phyloP scores from a whole-genome alignment of 352 stramenopile species.

The Pythium rishiriense region DNA sequence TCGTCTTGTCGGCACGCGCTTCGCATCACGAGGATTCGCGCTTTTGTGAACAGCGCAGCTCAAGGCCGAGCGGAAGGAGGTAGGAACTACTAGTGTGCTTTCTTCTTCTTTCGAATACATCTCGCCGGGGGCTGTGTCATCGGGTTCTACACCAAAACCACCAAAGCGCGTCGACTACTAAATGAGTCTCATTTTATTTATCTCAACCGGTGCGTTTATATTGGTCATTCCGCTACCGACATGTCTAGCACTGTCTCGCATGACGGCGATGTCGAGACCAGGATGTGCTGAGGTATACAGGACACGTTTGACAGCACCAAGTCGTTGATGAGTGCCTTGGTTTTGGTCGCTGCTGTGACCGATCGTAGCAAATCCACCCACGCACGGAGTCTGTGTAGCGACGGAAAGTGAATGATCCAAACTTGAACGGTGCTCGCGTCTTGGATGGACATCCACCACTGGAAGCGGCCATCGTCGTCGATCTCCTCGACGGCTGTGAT shows the following conservation, averaged over 20 bases:
- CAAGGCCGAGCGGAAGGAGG: conserved; percentile 18
- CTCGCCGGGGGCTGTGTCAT: conserved; percentile 52
- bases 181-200: conserved; percentile 14
- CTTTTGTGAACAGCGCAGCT: conserved; percentile 26
- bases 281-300: background rate
- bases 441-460: conserved; percentile 74
- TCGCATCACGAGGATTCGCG: background rate
- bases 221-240: conserved; percentile 27
- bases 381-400: conserved; percentile 32
- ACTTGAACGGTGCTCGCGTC: conserved; percentile 53
- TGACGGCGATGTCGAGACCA: background rate
- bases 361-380: conserved; percentile 48
- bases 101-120: conserved; percentile 72
- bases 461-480: conserved; percentile 25
- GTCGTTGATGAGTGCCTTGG: conserved; percentile 41
- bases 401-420: conserved; percentile 66
- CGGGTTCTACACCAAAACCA: conserved; percentile 71
- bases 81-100: conserved; percentile 24
- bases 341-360: conserved; percentile 38
- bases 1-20: background rate
- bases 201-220: background rate
- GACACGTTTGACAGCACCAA: conserved; percentile 32
- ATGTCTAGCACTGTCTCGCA: conserved; percentile 30
- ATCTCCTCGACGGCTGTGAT: conserved; percentile 56
- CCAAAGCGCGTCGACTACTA: background rate